Evolutionary conservation across 768 basidiomycete species (phyloP), one percentile per base, ranked within the genome.

Genomic region (Auricularia cornea): DNA sequence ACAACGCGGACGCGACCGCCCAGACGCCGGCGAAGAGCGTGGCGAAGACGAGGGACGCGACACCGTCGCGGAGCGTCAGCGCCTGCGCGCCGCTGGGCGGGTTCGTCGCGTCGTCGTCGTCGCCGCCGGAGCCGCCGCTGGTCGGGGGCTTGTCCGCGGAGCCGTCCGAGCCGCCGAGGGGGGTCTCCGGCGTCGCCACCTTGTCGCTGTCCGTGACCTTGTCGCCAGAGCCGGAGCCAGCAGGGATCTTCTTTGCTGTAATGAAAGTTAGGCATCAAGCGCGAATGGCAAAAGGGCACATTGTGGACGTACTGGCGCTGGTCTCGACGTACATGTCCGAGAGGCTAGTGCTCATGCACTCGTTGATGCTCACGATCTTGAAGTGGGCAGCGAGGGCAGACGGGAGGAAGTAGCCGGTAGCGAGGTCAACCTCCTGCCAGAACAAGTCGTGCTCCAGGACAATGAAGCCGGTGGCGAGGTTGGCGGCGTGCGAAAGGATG

Each of bases 311-410:
- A 76, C 92, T 94, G 72, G 88, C 77, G 70, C 89, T 89, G 2
- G 89, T 90, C 79, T 94, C 92, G 64, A 91, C 77, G 76, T 94
- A 96, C 2, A 90, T 85, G 69, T 92, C 84, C 23, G 73, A 66
- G 20, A 86, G 67, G 16, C 78, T 72, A 72, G 79, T 76, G 70
- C 84, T 81, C 66, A 89, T 69, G 78, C 94, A 97, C 3, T 73
- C 66, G 63, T 86, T 77, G 71, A 95, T 88, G 20, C 89, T 86
- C 74, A 83, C 76, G 65, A 95, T 87, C 56, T 78, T 83, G 78
- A 92, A 87, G 20, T 80, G 66, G 16, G 89, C 90, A 4, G 69
- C 69, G 64, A 79, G 69, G 23, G 77, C 79, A 59, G 69, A 66
- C 10, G 79, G 79, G 16, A 80, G 69, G 66, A 79, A 69, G 72